phyloP scores from a whole-genome alignment of 768 basidiomycete genomes.

The Mycena indigotica region DNA sequence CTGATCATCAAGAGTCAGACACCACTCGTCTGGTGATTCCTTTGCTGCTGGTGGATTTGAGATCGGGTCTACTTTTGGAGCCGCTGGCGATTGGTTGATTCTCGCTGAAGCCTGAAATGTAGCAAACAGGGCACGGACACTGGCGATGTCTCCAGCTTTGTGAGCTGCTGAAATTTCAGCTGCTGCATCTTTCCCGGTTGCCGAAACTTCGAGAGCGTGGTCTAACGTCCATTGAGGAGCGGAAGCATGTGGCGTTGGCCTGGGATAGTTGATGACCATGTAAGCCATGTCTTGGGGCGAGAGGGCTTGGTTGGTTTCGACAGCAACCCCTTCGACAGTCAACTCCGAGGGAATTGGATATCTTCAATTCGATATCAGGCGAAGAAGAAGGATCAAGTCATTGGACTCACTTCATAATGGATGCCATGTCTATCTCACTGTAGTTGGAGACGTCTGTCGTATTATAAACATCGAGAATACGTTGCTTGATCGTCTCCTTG shows the following conservation, averaged over 20 bases:
- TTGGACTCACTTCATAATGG: constrained; percentile 12
- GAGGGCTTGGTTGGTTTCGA: too few relatives aligned
- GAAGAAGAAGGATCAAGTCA: neutral
- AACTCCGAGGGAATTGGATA: too few relatives aligned
- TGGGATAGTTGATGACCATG: neutral
- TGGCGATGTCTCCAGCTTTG: too few relatives aligned
- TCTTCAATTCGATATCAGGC: too few relatives aligned
- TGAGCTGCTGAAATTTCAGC: too few relatives aligned
- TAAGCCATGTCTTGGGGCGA: too few relatives aligned
- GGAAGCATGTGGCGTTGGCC: neutral
- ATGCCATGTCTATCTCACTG: constrained; percentile 1
- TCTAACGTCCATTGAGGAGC: neutral
- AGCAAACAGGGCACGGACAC: neutral
- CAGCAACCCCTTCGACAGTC: too few relatives aligned
- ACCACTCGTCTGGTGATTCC: too few relatives aligned
- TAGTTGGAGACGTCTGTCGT: constrained; percentile 4
- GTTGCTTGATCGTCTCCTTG: neutral
- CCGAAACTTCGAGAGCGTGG: too few relatives aligned
- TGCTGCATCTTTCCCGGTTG: too few relatives aligned
- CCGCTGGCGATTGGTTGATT: neutral
- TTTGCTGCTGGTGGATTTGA: too few relatives aligned
- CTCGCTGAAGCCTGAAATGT: neutral
- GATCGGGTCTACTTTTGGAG: neutral
- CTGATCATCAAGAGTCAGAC: too few relatives aligned
- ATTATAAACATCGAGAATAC: neutral